Evolutionary conservation across 2,329 filamentous ascomycete genomes (phyloP).

Genomic region (Nemania bipapillata): DNA sequence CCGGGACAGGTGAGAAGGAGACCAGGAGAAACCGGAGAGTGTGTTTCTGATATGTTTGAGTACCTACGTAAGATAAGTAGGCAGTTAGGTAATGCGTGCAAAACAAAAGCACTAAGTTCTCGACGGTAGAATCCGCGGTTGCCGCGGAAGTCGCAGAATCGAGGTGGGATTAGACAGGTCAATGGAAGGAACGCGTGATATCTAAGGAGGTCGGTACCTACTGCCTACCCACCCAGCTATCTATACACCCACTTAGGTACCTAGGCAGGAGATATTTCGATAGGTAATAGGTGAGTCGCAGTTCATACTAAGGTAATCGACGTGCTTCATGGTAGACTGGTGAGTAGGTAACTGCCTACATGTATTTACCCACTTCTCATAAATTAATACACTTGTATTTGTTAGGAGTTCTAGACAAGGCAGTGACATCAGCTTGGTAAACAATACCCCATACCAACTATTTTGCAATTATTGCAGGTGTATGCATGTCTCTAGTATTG

Average conservation of each 20-base stretch:
- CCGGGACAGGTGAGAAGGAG: background rate
- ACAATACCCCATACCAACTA: background rate
- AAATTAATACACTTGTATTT: background rate
- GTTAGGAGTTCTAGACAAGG: background rate
- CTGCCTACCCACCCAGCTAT: no score
- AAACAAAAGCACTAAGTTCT: conserved; percentile 10
- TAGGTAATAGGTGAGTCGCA: no score
- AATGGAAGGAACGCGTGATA: conserved; percentile 20
- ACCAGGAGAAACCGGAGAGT: background rate
- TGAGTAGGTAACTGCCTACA: conserved; percentile 15
- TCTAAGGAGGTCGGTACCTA: conserved; percentile 11
- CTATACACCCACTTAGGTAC: no score
- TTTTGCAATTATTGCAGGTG: background rate
- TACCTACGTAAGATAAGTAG: no score
- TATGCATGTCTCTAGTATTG: background rate
- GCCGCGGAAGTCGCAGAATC: background rate
- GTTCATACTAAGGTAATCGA: background rate
- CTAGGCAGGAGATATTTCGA: no score
- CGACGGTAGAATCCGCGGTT: conserved; percentile 2
- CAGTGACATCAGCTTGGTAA: background rate
- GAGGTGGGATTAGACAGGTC: background rate
- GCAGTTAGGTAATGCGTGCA: no score
- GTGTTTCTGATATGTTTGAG: conserved; percentile 34
- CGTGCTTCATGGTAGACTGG: background rate
- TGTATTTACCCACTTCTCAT: background rate